phyloP scores from a whole-genome alignment of 2,329 filamentous ascomycete species.

The Exophiala aquamarina region DNA sequence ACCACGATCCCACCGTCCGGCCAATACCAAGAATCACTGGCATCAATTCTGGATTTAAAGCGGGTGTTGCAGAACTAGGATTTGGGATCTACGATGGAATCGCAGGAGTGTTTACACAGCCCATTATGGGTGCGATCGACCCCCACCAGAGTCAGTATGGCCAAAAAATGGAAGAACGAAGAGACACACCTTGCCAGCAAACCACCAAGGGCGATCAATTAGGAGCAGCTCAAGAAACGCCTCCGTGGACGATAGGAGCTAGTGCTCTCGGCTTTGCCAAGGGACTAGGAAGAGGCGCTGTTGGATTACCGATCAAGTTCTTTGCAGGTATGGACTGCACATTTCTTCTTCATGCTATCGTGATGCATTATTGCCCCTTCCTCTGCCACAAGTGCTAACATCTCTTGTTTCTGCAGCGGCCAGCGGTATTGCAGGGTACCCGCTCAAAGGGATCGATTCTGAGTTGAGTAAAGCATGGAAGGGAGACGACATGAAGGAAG shows the following conservation, averaged over 20 bases:
- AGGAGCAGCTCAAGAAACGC: neutral
- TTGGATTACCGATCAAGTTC: constrained; percentile 28
- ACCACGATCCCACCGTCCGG: constrained; percentile 49
- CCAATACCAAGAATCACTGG: constrained; percentile 42
- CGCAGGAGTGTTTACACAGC: constrained; percentile 44
- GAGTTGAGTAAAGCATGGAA: neutral
- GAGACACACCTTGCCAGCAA: neutral
- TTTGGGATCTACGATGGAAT: constrained; percentile 45
- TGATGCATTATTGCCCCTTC: too few relatives aligned
- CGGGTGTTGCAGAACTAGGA: constrained; percentile 44
- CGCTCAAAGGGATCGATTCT: constrained; percentile 1
- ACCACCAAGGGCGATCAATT: neutral
- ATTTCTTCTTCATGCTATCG: too few relatives aligned
- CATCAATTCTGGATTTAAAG: constrained; percentile 44
- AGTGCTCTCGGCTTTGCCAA: constrained; percentile 41
- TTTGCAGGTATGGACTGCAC: constrained; percentile 20
- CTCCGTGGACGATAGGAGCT: constrained; percentile 24
- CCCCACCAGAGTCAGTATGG: neutral
- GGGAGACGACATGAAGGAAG: neutral
- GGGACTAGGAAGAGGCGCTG: constrained; percentile 43
- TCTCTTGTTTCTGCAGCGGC: neutral
- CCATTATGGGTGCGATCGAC: constrained; percentile 38
- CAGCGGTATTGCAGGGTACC: neutral
- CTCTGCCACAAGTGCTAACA: too few relatives aligned
- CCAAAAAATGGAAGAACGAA: neutral